Percentiles rank a stretch among this genome's conserved stretches.
These are phyloP conservation scores for Brasenia schreberi DNA, from an alignment of 164 flowering plant species.

Conservation along the genomic window DNA sequence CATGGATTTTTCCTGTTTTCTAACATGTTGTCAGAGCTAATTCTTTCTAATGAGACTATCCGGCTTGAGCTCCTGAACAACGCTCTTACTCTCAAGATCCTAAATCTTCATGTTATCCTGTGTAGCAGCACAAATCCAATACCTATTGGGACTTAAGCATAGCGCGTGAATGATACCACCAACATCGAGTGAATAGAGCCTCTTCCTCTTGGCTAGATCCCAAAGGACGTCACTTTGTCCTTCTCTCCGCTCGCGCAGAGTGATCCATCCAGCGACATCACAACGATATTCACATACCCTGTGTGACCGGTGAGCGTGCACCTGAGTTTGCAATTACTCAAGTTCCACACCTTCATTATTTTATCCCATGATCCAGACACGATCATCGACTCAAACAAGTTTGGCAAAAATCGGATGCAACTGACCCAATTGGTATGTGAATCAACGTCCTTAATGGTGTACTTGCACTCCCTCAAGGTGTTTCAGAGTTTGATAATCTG, in stretches of 20 bases:
- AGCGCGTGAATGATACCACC: constrained; percentile 59
- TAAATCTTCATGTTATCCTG: constrained; percentile 69
- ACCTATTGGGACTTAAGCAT: constrained; percentile 87
- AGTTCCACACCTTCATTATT: constrained; percentile 79
- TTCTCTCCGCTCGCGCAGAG: constrained; percentile 86
- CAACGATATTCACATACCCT: constrained; percentile 72
- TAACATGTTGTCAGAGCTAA: no score
- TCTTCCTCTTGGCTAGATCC: constrained; percentile 89
- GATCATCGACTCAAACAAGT: constrained; percentile 47
- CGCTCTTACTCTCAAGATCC: constrained; percentile 93
- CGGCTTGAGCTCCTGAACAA: no score
- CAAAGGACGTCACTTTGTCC: constrained; percentile 73
- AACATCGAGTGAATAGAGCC: constrained; percentile 61
- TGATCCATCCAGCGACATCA: constrained; percentile 80
- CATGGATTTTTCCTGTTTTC: constrained; percentile 3
- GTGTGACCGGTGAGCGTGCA: constrained; percentile 46
- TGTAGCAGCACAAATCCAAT: constrained; percentile 92
- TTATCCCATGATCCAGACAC: constrained; percentile 74
- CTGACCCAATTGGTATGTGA: constrained; percentile 71
- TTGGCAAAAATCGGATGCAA: constrained; percentile 75
- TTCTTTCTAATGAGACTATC: constrained; percentile 30
- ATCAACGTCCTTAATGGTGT: constrained; percentile 56
- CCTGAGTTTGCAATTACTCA: constrained; percentile 64
- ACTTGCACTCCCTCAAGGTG: no score
- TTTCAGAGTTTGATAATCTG: constrained; percentile 72